A percentile compares a stretch with the other conserved stretches of the same genome.
phyloP scores from a whole-genome alignment of 176 grass and related monocot genomes.

The Oryza nivara region DNA sequence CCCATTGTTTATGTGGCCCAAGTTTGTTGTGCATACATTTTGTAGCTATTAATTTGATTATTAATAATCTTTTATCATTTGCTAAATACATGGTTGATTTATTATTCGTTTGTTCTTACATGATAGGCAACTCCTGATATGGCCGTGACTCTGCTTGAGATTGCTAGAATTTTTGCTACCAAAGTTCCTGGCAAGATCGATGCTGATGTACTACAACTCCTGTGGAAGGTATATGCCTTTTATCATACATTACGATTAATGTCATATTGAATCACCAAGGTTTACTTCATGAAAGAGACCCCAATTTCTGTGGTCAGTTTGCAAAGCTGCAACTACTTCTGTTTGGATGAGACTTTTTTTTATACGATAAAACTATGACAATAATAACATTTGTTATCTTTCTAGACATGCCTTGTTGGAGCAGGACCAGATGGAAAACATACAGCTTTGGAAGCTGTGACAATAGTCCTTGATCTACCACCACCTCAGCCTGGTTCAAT shows the following conservation, averaged over 20 bases:
- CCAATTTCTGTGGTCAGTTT: background rate
- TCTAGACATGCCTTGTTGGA: constrained; percentile 96
- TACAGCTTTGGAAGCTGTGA: constrained; percentile 97
- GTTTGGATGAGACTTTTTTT: constrained; percentile 4
- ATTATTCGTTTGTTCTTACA: constrained; percentile 46
- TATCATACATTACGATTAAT: constrained; percentile 8
- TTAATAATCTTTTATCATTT: background rate
- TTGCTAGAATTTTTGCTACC: constrained; percentile 99
- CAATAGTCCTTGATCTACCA: constrained; percentile 96
- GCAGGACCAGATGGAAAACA: constrained; percentile 99
- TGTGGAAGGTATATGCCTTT: constrained; percentile 94
- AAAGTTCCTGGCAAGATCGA: constrained; percentile 99
- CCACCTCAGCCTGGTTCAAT: constrained; percentile 94
- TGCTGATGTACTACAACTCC: constrained; percentile 95
- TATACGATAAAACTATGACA: background rate
- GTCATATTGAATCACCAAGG: background rate
- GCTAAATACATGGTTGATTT: constrained; percentile 23
- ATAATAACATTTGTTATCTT: constrained; percentile 36
- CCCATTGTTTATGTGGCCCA: constrained; percentile 9
- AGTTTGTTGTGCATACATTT: constrained; percentile 6
- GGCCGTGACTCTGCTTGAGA: constrained; percentile 97
- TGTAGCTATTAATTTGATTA: constrained; percentile 29
- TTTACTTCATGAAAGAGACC: constrained; percentile 11
- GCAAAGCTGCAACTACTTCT: background rate
- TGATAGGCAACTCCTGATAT: constrained; percentile 98